A percentile compares a stretch with the other conserved stretches of the same genome.
These are phyloP conservation scores for Ustilago nuda DNA, from an alignment of 1,284 basidiomycete species.

Conservation along the genomic window DNA sequence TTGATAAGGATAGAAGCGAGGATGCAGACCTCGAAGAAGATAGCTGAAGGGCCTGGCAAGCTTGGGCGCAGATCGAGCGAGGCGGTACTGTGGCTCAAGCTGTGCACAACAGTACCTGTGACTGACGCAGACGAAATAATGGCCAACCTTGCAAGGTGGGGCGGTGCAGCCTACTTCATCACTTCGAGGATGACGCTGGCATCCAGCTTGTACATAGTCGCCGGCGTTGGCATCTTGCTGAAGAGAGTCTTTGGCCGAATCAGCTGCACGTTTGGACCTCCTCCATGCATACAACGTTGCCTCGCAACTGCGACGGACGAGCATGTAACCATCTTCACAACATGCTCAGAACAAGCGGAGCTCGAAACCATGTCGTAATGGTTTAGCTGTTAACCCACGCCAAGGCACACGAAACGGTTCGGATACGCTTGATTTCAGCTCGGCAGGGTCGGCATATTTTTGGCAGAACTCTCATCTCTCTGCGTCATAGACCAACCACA, in stretches of 20 bases:
- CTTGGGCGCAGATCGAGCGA: background rate
- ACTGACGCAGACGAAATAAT: background rate
- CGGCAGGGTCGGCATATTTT: constrained; percentile 14
- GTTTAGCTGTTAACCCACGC: background rate
- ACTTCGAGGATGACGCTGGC: background rate
- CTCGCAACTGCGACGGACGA: background rate
- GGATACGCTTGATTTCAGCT: background rate
- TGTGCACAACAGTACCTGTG: background rate
- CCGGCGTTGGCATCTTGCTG: constrained; percentile 1
- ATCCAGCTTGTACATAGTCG: background rate
- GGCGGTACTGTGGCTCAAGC: background rate
- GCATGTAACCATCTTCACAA: background rate
- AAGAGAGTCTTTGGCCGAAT: background rate
- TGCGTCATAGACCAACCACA: background rate
- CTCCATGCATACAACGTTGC: background rate
- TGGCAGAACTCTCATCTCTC: constrained; percentile 8
- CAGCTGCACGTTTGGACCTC: background rate
- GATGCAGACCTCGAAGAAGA: background rate
- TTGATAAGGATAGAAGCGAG: background rate
- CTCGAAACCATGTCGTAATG: constrained; percentile 4
- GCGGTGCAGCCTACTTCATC: background rate
- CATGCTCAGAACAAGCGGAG: constrained; percentile 1
- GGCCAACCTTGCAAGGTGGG: no score
- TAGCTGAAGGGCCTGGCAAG: background rate
- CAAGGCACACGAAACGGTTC: background rate